These are phyloP conservation scores for Cryphonectria nitschkei DNA, from an alignment of 2,329 filamentous ascomycete species.

Conservation along the genomic window DNA sequence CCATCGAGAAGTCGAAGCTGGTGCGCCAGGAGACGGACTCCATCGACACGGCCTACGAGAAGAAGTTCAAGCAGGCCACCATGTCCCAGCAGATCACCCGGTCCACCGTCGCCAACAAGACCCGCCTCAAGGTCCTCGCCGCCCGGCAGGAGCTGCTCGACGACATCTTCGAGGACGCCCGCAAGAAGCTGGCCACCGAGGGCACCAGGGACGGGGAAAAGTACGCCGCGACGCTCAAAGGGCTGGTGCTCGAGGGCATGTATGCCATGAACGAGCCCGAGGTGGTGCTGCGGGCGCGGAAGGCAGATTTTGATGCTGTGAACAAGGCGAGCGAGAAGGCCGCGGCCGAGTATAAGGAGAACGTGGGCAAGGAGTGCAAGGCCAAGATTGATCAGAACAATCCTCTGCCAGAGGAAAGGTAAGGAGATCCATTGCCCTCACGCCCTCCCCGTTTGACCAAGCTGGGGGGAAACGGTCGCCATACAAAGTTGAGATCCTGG, in stretches of 20 bases:
- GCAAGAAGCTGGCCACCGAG: conserved; percentile 65
- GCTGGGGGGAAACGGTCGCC: background rate
- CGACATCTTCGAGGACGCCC: conserved; percentile 80
- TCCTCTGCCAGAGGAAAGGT: conserved; percentile 81
- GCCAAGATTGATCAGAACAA: conserved; percentile 78
- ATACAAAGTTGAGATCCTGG: background rate
- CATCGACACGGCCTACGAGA: conserved; percentile 93
- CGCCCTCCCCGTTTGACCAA: background rate
- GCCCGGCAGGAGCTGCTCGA: conserved; percentile 91
- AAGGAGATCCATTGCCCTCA: conserved; percentile 43
- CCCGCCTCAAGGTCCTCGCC: conserved; percentile 82
- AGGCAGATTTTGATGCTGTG: conserved; percentile 76
- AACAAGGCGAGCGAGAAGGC: conserved; percentile 81
- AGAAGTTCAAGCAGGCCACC: conserved; percentile 98
- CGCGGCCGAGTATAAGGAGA: conserved; percentile 81
- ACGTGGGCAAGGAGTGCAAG: conserved; percentile 69
- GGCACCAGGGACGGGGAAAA: conserved; percentile 70
- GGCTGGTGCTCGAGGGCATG: conserved; percentile 83
- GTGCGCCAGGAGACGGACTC: conserved; percentile 91
- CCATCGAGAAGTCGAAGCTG: conserved; percentile 98
- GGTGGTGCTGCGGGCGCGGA: conserved; percentile 73
- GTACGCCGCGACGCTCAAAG: conserved; percentile 78
- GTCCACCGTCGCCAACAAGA: conserved; percentile 96
- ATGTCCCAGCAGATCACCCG: conserved; percentile 99
- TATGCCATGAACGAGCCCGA: conserved; percentile 85